phyloP scores from a whole-genome alignment of 73 alveolate genomes.

The Tetrahymena elliotti region DNA sequence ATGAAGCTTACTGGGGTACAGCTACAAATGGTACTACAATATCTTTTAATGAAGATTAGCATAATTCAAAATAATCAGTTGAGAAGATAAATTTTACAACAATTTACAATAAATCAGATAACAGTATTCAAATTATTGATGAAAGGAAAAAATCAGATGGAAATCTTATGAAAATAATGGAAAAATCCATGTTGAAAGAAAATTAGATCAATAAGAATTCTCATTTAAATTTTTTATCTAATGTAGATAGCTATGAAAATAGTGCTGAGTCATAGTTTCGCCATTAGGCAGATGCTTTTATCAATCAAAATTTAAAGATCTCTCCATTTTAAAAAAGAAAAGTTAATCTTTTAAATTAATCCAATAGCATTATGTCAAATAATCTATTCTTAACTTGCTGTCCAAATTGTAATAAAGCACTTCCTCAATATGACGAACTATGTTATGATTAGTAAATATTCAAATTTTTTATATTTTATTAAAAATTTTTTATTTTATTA shows the following conservation, averaged over 20 bases:
- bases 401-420: not conserved
- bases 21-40: not conserved
- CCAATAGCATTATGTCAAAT: not conserved
- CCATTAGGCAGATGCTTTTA: not conserved
- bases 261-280: not conserved
- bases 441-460: not conserved
- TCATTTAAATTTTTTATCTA: not conserved
- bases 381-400: not conserved
- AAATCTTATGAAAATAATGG: not conserved
- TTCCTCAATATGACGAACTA: not conserved
- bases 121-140: not conserved
- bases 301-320: not conserved
- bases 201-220: not conserved
- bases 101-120: not conserved
- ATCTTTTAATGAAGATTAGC: not conserved
- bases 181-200: not conserved
- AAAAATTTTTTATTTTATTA: not conserved
- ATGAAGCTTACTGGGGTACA: not conserved
- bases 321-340: not conserved
- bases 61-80: not conserved
- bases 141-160: not conserved
- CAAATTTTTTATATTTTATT: not conserved
- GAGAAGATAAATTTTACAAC: not conserved
- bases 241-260: not conserved
- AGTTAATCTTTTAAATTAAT: not conserved